Conservation (phyloP, 2,329 filamentous ascomycete genomes). For the Ophiostoma himal-ulmi region DNA sequence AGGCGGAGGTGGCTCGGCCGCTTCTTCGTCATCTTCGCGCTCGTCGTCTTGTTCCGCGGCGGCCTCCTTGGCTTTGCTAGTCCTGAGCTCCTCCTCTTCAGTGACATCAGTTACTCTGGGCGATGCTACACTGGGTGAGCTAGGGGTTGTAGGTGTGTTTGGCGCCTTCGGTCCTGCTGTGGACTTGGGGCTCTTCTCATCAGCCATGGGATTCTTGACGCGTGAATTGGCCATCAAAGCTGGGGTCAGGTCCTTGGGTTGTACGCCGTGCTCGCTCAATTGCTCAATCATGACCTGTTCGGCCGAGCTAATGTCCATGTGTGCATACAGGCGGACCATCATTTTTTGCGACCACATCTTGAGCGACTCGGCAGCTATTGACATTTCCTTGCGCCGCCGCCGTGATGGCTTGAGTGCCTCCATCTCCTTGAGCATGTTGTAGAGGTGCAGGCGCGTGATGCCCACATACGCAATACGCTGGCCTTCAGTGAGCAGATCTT, state of each 20-base stretch:
- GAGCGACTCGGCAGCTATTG: conserved; percentile 66
- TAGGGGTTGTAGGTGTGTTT: not conserved
- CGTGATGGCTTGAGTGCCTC: conserved; percentile 54
- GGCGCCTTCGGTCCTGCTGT: conserved; percentile 7
- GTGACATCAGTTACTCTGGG: conserved; percentile 14
- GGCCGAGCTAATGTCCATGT: conserved; percentile 89
- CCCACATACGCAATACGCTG: conserved; percentile 96
- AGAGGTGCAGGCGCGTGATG: conserved; percentile 73
- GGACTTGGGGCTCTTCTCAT: conserved; percentile 30
- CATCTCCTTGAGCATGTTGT: conserved; percentile 65
- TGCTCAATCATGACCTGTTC: conserved; percentile 99
- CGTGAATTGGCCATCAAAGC: conserved; percentile 85
- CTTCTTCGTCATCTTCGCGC: conserved; percentile 38
- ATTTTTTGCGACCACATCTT: conserved; percentile 98
- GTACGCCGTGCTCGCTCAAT: conserved; percentile 82
- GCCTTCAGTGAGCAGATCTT: conserved; percentile 88
- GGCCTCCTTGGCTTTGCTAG: not conserved
- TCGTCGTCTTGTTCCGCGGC: not conserved
- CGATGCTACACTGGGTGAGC: conserved; percentile 5
- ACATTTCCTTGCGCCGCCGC: conserved; percentile 64
- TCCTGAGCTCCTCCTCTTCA: conserved; percentile 6
- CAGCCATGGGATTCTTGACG: conserved; percentile 85
- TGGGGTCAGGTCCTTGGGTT: conserved; percentile 75
- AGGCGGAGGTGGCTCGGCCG: conserved; percentile 50
- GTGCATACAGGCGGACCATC: conserved; percentile 88